A percentile compares a stretch with the other conserved stretches of the same genome.
Evolutionary conservation across 371 early-diverging fungal species (phyloP).

Genomic region (Mucor circinelloides): DNA sequence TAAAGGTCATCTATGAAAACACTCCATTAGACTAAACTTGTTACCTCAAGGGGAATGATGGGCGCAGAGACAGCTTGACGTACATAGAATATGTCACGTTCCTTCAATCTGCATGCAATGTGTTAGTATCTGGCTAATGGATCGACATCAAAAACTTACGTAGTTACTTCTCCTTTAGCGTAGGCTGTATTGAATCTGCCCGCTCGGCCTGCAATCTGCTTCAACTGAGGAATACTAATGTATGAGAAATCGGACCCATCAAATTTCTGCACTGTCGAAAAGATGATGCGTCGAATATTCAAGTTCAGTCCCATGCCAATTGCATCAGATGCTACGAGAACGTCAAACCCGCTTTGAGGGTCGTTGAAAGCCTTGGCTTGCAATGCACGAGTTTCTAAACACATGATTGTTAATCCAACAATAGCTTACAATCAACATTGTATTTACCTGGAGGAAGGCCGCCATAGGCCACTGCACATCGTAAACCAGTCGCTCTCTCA

Average conservation of each 20-base stretch:
- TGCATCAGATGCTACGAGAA: conserved; percentile 95
- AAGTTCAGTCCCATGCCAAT: conserved; percentile 97
- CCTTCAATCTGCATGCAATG: conserved; percentile 20
- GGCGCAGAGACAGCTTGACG: conserved; percentile 35
- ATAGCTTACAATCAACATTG: background rate
- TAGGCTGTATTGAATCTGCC: conserved; percentile 83
- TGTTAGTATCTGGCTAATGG: background rate
- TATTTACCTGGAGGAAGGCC: conserved; percentile 79
- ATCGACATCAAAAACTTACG: conserved; percentile 44
- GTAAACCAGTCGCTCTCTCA: conserved; percentile 72
- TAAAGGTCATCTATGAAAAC: background rate
- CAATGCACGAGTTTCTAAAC: conserved; percentile 76
- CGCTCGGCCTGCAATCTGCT: conserved; percentile 96
- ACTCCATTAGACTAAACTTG: background rate
- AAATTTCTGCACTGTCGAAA: conserved; percentile 76
- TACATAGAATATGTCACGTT: conserved; percentile 35
- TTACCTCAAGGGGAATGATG: conserved; percentile 35
- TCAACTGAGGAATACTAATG: conserved; percentile 76
- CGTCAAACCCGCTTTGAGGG: conserved; percentile 74
- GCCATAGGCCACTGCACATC: conserved; percentile 95
- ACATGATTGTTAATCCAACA: background rate
- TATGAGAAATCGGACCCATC: conserved; percentile 61
- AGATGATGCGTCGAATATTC: conserved; percentile 89
- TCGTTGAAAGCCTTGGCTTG: conserved; percentile 94
- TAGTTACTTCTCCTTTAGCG: conserved; percentile 67